Conservation (phyloP, 768 basidiomycete genomes). For the Fibroporia radiculosa region DNA sequence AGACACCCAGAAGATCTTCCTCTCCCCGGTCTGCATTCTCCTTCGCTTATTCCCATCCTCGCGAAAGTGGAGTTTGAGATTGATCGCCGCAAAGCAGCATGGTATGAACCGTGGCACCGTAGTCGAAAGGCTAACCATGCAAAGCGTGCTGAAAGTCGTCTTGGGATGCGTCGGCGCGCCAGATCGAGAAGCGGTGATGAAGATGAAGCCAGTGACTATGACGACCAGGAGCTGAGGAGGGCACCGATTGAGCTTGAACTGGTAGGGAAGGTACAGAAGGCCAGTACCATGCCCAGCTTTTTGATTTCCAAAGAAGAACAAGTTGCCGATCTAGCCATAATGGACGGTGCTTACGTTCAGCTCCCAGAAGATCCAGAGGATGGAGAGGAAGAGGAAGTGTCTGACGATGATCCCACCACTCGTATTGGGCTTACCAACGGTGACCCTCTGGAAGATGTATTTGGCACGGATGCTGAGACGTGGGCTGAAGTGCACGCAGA, state of each 20-base stretch:
- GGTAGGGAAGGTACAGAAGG: constrained; percentile 36
- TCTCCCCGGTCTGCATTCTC: constrained; percentile 57
- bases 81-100: constrained; percentile 67
- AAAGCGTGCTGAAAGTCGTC: constrained; percentile 44
- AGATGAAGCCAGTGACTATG: constrained; percentile 17
- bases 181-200: constrained; percentile 12
- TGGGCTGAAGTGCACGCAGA: constrained; percentile 48
- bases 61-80: constrained; percentile 96
- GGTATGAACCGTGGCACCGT: constrained; percentile 82
- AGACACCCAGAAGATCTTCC: constrained; percentile 43
- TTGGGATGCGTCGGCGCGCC: constrained; percentile 22
- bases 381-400: constrained; percentile 14
- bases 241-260: constrained; percentile 44
- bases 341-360: constrained; percentile 16
- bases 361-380: constrained; percentile 9
- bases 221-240: constrained; percentile 19
- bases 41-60: constrained; percentile 71
- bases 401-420: constrained; percentile 31
- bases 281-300: constrained; percentile 26
- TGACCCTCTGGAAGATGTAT: constrained; percentile 55
- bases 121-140: constrained; percentile 53
- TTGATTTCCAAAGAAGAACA: constrained; percentile 26
- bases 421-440: constrained; percentile 22
- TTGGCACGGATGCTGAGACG: constrained; percentile 57
- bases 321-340: constrained; percentile 17